Evolutionary conservation across 2,329 filamentous ascomycete species (phyloP).

Genomic region (Talaromyces funiculosus): DNA sequence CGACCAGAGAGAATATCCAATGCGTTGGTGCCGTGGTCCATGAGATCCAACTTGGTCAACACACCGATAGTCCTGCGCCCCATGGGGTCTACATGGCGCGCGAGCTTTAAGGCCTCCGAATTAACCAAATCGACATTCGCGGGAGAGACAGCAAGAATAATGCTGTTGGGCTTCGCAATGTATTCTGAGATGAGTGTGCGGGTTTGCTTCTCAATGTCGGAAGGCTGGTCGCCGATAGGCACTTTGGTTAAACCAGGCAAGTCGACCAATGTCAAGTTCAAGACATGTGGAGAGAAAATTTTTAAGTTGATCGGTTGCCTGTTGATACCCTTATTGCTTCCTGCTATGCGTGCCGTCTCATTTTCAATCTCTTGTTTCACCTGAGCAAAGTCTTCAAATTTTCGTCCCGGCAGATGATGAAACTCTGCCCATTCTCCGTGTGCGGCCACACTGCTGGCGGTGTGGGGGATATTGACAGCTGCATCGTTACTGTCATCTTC

Average conservation of each 20-base stretch:
- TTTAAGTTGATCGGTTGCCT: constrained; percentile 96
- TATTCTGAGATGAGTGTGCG: constrained; percentile 95
- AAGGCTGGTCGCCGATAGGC: constrained; percentile 93
- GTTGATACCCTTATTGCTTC: constrained; percentile 98
- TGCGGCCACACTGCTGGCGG: constrained; percentile 64
- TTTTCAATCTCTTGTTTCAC: constrained; percentile 97
- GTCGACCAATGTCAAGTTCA: constrained; percentile 94
- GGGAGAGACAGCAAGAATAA: constrained; percentile 91
- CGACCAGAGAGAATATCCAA: constrained; percentile 95
- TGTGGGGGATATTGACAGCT: constrained; percentile 65
- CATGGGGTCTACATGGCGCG: constrained; percentile 91
- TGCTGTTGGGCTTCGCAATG: constrained; percentile 98
- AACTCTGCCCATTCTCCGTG: constrained; percentile 87
- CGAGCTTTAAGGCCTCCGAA: constrained; percentile 93
- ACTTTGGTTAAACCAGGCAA: constrained; percentile 95
- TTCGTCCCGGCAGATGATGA: constrained; percentile 83
- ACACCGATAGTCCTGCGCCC: constrained; percentile 94
- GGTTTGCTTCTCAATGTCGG: constrained; percentile 98
- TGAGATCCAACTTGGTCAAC: constrained; percentile 91
- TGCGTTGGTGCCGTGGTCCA: constrained; percentile 98
- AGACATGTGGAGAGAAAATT: constrained; percentile 93
- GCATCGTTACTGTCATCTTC: constrained; percentile 63
- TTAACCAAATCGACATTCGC: constrained; percentile 98
- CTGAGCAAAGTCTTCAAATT: constrained; percentile 84
- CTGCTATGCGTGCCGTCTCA: constrained; percentile 89